Base-by-base conservation (phyloP, 2,329 filamentous ascomycete genomes). In the Trichoderma atrobrunneum region DNA sequence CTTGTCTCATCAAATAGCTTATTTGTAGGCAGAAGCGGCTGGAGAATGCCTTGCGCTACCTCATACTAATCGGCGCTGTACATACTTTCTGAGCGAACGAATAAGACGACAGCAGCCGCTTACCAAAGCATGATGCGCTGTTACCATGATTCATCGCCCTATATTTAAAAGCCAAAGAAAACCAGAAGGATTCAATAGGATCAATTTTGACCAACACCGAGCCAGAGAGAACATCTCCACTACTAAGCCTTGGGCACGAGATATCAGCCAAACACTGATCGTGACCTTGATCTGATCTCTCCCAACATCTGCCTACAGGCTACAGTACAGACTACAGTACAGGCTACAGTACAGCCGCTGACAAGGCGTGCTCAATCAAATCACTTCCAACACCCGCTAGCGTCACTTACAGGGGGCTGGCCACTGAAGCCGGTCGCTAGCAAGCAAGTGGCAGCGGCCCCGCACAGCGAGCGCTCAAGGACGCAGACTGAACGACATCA, bases 401-500 rank as follows among this genome's bases (percentile, higher is more conserved):
- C 67, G 67, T 39, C 39, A 12, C 39, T 34, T 70, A 70, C 66
- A 54, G 66, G 67, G 56, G 59, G 21, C 57, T 32, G 67, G 28
- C 57, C 67, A 54, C 39, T 67, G 56, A 72, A 61, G 39, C 56
- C 71, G 34, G 34, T 59, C 61, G 54, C 43, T 72, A 59, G 57
- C 32, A 59, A 57, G 11, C 28, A 34, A 32, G 43, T 36, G 65
- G 65, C 36, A 57, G 43, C 66, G 43, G 51, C 71, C 72, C 68
- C 68, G 72, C 64, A 72, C 34, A 43, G 60, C 60, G n/a, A n/a
- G 21, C 60, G 12, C 60, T 28, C 60, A 18, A 43, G 21, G 34
- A 43, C 21, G 39, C 39, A 62, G 57, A n/a, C 67, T 54, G 57
- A 70, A 71, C 72, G 61, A 67, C 72, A 66, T 68, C 72, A 72